Percentiles rank a stretch among this genome's conserved stretches.
phyloP scores from a whole-genome alignment of 2,329 filamentous ascomycete genomes.

The Pseudogymnoascus sp. region DNA sequence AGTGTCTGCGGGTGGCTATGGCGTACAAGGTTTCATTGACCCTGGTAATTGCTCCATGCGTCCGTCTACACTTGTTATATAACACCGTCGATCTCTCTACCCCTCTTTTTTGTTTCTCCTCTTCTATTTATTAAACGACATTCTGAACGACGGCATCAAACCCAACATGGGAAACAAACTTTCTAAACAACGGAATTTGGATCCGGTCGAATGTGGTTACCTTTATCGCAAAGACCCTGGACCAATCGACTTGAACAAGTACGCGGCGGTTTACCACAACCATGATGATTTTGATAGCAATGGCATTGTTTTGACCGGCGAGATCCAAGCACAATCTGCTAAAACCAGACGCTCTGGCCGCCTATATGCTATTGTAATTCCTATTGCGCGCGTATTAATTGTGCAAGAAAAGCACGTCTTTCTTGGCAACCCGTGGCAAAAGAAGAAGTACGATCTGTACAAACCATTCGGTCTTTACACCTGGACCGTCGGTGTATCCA shows the following conservation, averaged over 20 bases:
- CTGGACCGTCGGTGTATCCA: neutral
- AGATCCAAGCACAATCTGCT: neutral
- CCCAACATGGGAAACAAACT: neutral
- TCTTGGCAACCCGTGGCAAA: too few species aligned
- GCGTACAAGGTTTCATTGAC: neutral
- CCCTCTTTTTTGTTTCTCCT: neutral
- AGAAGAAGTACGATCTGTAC: too few species aligned
- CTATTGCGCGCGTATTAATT: neutral
- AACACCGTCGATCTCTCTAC: neutral
- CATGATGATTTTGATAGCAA: neutral
- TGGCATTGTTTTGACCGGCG: neutral
- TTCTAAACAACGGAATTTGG: neutral
- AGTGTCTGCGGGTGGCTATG: neutral
- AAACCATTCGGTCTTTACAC: neutral
- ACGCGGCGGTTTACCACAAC: neutral
- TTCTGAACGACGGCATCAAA: neutral
- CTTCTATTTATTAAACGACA: neutral
- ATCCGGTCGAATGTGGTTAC: neutral
- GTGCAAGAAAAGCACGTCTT: neutral
- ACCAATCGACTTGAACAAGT: neutral
- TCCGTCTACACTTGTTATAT: neutral
- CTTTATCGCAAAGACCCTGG: neutral
- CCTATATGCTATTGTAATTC: neutral
- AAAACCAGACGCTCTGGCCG: neutral
- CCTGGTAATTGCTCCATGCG: neutral